Evolutionary conservation across 1,284 basidiomycete species (phyloP), one percentile per base, ranked within the genome.

Genomic region (Cryptococcus hybrid): DNA sequence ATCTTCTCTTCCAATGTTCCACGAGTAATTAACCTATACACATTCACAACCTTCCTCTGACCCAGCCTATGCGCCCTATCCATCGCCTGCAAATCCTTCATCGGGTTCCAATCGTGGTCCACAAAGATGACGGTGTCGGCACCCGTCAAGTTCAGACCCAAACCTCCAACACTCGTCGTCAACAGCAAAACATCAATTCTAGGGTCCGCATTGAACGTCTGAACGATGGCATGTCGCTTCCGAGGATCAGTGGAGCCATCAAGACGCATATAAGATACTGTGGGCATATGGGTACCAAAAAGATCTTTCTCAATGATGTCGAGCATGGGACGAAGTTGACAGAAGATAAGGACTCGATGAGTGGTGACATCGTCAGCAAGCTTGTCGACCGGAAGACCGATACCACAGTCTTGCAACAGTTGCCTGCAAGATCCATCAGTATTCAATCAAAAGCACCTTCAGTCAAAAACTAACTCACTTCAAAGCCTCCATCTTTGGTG

Each of bases 1-100:
- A 99, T 99, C 80, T 98, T 98, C 77, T 99, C 95, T 78, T 99
- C 96, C 53, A 99, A 79, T 0, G 96, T 99, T 36, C 94, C 95
- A 71, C 93, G 89, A 11, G 94, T 99, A 70, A 99, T 93, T 55
- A 99, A 80, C 13, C 96, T 88, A 80, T 99, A 99, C 4, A 99
- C 96, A 69, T 98, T 99, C 47, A 99, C 96, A 12, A 98, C 94
- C 78, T 94, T 93, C 82, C 97, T 99, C 80, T 99, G 96, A 3
- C 96, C 96, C 36, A 99, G 88, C 56, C 96, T 88, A 79, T 99
- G 96, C 1, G 96, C 96, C 55, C 96, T 86, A 75, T 99, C 96
- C 96, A 99, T 99, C 5, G 96, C 96, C 75, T 99, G 96, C 9
- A 99, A 80, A 79, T 99, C 96, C 78, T 98, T 98, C 93, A 96